Base-by-base conservation (phyloP, 2,329 filamentous ascomycete species). In the Cadophora sp. region DNA sequence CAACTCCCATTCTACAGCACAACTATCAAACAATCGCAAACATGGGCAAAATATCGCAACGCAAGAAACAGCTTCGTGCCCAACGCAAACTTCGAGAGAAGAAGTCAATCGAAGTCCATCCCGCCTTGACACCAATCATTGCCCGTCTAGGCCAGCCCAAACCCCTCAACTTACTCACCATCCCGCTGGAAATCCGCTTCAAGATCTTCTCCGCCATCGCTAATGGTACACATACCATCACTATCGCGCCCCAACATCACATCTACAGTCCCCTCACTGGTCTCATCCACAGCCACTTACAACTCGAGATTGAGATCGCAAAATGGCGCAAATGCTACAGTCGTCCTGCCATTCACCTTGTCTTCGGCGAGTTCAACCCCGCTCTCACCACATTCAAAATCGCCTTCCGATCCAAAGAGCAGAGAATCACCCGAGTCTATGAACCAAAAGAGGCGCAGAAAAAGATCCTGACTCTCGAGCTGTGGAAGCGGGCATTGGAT, bases 291-390 rank as follows among this genome's bases (percentile, higher is more conserved):
- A 39, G 16, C 20, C 53, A 58, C 20, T 8, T 33, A 3, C 33
- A 58, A 24, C 20, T 41, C 53, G 33, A 58, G 22, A 2, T 3
- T 5, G 53, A 41, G n/a, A 58, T 58, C n/a, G 36, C 36, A 16
- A 3, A 58, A 43, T 58, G 53, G 53, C 53, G 53, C n/a, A 58
- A 22, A 58, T 58, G 33, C 20, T 41, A 58, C 33, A 41, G n/a
- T 8, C 20, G 20, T 16, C 53, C 53, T 4, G 20, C 53, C 2
- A 39, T 58, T 2, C 53, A 58, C 11, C 53, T 33, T 1, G 36
- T 58, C 33, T 58, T 41, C 18, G 14, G 53, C 20, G 53, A 39
- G 4, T 58, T 41, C 33, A n/a, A 39, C 36, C 53, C 53, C 1
- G 13, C 30, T 2, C 20, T 24, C 9, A 58, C 53, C 8, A 58